Evolutionary conservation across 2,329 filamentous ascomycete genomes (phyloP).

Genomic region (Coccinonectria pachysandricola): DNA sequence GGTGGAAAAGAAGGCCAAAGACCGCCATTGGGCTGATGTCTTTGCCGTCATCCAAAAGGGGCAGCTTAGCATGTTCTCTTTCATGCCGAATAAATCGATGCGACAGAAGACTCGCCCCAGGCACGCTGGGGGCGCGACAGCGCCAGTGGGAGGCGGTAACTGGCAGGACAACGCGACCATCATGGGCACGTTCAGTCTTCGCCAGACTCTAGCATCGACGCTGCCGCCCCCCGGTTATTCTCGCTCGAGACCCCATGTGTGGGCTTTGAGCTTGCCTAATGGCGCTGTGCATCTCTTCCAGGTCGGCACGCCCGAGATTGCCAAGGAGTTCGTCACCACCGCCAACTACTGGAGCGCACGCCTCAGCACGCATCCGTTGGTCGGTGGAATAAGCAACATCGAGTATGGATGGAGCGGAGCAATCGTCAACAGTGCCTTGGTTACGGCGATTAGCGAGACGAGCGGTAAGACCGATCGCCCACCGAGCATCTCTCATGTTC

Average conservation of each 20-base stretch:
- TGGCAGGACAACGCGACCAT: slow-evolving; percentile 96
- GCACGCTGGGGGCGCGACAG: slow-evolving; percentile 37
- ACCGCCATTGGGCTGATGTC: slow-evolving; percentile 87
- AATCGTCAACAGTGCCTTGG: slow-evolving; percentile 56
- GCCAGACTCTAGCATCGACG: slow-evolving; percentile 84
- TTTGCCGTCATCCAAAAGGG: slow-evolving; percentile 96
- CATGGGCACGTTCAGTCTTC: slow-evolving; percentile 74
- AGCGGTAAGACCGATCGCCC: slow-evolving; percentile 33
- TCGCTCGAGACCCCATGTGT: slow-evolving; percentile 80
- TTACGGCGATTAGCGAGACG: slow-evolving; percentile 41
- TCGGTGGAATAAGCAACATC: slow-evolving; percentile 90
- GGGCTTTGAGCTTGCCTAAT: slow-evolving; percentile 82
- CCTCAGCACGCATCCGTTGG: slow-evolving; percentile 83
- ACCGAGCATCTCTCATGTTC: slow-evolving; percentile 34
- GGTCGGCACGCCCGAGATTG: slow-evolving; percentile 88
- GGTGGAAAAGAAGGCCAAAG: slow-evolving; percentile 83
- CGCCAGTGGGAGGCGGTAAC: slow-evolving; percentile 85
- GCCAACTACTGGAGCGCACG: slow-evolving; percentile 97
- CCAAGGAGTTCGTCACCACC: slow-evolving; percentile 85
- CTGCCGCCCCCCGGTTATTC: slow-evolving; percentile 90
- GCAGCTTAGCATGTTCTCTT: slow-evolving; percentile 88
- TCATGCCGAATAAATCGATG: slow-evolving; percentile 69
- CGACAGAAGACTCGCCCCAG: slow-evolving; percentile 54
- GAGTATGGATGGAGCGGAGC: slow-evolving; percentile 94
- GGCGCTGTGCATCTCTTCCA: slow-evolving; percentile 98